Evolutionary conservation across 441 rosid species (phyloP), one percentile per base, ranked within the genome.

Genomic region (Macaranga tanarius): DNA sequence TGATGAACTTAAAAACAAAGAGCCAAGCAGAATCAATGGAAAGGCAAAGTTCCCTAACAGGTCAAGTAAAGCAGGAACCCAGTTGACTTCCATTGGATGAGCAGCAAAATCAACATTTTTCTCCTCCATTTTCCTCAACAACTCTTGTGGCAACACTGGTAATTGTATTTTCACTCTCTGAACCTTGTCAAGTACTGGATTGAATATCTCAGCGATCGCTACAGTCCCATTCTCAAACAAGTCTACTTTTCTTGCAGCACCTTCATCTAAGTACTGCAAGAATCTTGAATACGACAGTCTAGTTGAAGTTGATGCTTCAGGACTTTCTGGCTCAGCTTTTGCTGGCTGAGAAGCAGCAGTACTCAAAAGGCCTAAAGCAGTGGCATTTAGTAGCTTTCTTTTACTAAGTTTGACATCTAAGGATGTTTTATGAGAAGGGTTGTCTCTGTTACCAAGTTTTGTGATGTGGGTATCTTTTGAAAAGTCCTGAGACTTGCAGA

Each of bases 141-240:
- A 76, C 76, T 88, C 84, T 52, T 60, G 79, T 0, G 89, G 92
- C 80, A 87, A 73, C 61, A 95, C 93, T 2, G 89, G 95, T 66
- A 92, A 80, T 80, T 83, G 90, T 38, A 92, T 73, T 74, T 75
- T 90, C 31, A 90, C 93, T 71, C 92, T 86, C 80, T 90, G 93
- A 66, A 82, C 79, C 84, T 80, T 86, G 0, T 80, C 80, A 22
- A 87, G 81, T 7, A 85, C 66, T 11, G 88, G 87, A 71, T 76
- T 84, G 28, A 57, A 75, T 59, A 92, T 82, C 88, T 92, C 95
- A 22, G 87, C 93, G 2, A 88, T 85, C 0, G 88, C 92, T 1
- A 86, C 85, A 0, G 86, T 84, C 56, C 93, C 97, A 52, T 87
- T 90, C 86, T 88, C 95, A 64, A 88, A 82, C 78, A 90, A 61